Conservation (phyloP, 2,329 filamentous ascomycete species). For the Cordyceps farinosa region DNA sequence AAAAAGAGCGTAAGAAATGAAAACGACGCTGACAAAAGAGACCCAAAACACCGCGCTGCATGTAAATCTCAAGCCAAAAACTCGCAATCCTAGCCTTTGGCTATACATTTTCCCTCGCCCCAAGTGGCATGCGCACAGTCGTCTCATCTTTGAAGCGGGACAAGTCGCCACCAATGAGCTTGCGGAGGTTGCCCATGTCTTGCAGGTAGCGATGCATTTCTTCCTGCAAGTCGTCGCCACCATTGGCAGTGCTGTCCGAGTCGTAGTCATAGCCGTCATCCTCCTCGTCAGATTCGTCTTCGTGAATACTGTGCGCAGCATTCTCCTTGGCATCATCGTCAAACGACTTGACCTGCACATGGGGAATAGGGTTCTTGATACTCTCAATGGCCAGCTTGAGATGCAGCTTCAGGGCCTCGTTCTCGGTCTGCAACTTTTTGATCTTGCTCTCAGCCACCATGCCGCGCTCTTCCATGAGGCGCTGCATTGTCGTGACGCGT, state of each 20-base stretch:
- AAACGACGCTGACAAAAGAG: constrained; percentile 1
- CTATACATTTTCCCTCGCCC: constrained; percentile 40
- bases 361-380: constrained; percentile 85
- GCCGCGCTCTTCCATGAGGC: constrained; percentile 90
- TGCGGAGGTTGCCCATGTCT: constrained; percentile 68
- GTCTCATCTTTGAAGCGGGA: constrained; percentile 61
- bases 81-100: not conserved
- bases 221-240: constrained; percentile 68
- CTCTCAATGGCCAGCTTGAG: constrained; percentile 81
- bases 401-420: constrained; percentile 83
- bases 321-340: constrained; percentile 24
- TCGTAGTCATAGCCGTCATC: constrained; percentile 58
- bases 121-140: constrained; percentile 51
- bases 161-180: constrained; percentile 72
- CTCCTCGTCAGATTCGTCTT: constrained; percentile 45
- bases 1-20: not conserved
- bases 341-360: constrained; percentile 39
- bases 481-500: constrained; percentile 84
- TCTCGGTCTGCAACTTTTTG: constrained; percentile 81
- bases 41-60: constrained; percentile 30
- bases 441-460: constrained; percentile 94
- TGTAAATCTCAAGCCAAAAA: constrained; percentile 7
- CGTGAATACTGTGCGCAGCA: constrained; percentile 36
- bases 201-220: constrained; percentile 80
- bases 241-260: constrained; percentile 44